Evolutionary conservation across 441 rosid genomes (phyloP).

Genomic region (Aleurites moluccanus): DNA sequence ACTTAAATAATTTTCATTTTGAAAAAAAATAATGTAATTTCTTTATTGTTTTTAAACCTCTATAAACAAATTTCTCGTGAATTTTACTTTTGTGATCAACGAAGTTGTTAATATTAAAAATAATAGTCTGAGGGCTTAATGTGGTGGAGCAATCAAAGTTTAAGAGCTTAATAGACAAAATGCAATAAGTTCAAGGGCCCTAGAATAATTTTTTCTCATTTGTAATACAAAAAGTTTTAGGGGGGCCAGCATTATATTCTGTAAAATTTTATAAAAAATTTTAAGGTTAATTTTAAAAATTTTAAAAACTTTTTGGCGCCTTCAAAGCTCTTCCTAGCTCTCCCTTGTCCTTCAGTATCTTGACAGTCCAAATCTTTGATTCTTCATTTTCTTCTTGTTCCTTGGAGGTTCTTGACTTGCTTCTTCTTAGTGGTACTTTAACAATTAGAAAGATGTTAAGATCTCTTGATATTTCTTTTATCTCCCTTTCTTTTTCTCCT

Average conservation of each 20-base stretch:
- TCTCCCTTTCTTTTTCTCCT: background rate
- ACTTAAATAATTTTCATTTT: too few species aligned
- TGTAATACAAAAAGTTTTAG: background rate
- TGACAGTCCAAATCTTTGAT: background rate
- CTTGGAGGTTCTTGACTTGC: background rate
- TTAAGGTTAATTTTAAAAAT: background rate
- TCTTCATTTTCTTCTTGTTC: slow-evolving; percentile 3
- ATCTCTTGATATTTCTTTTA: background rate
- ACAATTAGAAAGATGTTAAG: background rate
- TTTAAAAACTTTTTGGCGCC: background rate
- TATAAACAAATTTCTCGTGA: too few species aligned
- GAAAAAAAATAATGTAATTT: too few species aligned
- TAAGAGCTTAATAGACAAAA: too few species aligned
- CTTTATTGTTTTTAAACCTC: too few species aligned
- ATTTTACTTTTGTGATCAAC: too few species aligned
- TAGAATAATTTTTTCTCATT: too few species aligned
- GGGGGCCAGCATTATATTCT: background rate
- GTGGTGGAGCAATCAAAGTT: too few species aligned
- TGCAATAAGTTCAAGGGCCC: too few species aligned
- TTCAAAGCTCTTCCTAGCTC: background rate
- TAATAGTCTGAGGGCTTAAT: too few species aligned
- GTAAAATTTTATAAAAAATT: too few species aligned
- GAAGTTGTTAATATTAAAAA: too few species aligned
- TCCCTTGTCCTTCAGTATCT: background rate
- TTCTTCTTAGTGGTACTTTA: background rate